Percentiles rank a stretch among this genome's conserved stretches.
Evolutionary conservation across 2,329 filamentous ascomycete genomes (phyloP).

Genomic region (Pseudopithomyces maydicus): DNA sequence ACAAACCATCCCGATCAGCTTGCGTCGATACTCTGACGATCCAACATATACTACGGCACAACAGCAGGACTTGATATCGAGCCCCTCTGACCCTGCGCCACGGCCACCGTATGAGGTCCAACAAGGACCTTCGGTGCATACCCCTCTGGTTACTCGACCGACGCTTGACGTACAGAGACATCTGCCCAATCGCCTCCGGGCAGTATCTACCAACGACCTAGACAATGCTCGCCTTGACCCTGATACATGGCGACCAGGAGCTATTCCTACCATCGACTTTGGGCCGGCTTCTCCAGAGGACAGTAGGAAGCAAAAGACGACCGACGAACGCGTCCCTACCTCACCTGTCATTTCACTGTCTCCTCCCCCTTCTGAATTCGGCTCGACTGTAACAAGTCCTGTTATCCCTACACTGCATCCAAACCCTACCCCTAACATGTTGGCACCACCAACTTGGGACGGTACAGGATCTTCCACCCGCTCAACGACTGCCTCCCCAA

Average conservation of each 20-base stretch:
- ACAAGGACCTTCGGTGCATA: constrained; percentile 21
- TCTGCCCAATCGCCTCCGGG: constrained; percentile 49
- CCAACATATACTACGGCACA: constrained; percentile 52
- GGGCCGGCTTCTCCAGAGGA: constrained; percentile 41
- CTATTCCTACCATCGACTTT: constrained; percentile 42
- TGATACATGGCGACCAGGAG: constrained; percentile 34
- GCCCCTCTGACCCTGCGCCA: constrained; percentile 53
- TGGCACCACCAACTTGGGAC: constrained; percentile 48
- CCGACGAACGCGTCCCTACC: constrained; percentile 26
- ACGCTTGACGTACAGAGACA: constrained; percentile 35
- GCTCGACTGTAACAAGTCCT: constrained; percentile 32
- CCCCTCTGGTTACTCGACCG: constrained; percentile 29
- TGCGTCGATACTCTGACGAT: constrained; percentile 73
- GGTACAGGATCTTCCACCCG: constrained; percentile 18
- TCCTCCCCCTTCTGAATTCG: constrained; percentile 40
- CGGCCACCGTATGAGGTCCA: constrained; percentile 43
- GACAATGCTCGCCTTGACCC: constrained; percentile 53
- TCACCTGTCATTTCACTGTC: constrained; percentile 48
- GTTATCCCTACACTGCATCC: constrained; percentile 25
- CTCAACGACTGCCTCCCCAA: constrained; percentile 25
- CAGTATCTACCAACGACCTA: constrained; percentile 66
- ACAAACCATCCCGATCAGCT: constrained; percentile 69
- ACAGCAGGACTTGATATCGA: constrained; percentile 54
- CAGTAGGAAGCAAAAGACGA: constrained; percentile 7
- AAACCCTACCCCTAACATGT: constrained; percentile 28